A percentile compares a stretch with the other conserved stretches of the same genome.
Conservation (phyloP, 2,329 filamentous ascomycete genomes). For the Pezicula rhizophila region DNA sequence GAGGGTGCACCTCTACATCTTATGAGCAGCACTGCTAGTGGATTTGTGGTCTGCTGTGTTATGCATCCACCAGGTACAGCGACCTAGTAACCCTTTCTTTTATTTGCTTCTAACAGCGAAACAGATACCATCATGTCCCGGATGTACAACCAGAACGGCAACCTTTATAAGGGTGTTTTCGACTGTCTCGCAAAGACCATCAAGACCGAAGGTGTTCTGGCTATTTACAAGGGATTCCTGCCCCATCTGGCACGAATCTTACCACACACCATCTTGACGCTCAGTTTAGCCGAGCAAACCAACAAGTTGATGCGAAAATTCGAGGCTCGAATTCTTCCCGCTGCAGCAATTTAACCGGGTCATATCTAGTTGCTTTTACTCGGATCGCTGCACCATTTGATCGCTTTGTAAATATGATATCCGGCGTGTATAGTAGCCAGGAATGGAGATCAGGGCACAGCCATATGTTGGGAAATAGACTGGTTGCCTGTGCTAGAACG, state of each 20-base stretch:
- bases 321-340: slow-evolving; percentile 53
- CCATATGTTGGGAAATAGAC: too few species aligned
- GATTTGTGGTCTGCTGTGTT: slow-evolving; percentile 92
- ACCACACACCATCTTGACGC: slow-evolving; percentile 89
- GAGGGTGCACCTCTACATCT: slow-evolving; percentile 88
- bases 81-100: neutral
- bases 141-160: slow-evolving; percentile 97
- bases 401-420: slow-evolving; percentile 17
- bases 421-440: slow-evolving; percentile 8
- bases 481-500: neutral
- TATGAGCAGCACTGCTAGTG: slow-evolving; percentile 80
- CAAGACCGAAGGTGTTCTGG: slow-evolving; percentile 81
- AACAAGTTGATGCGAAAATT: slow-evolving; percentile 83
- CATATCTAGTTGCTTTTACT: too few species aligned
- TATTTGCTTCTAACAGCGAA: slow-evolving; percentile 7
- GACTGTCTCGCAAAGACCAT: slow-evolving; percentile 91
- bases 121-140: slow-evolving; percentile 95
- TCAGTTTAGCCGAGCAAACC: slow-evolving; percentile 92
- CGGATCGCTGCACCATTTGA: neutral
- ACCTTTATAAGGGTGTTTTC: slow-evolving; percentile 88
- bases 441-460: neutral
- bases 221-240: slow-evolving; percentile 96
- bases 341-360: slow-evolving; percentile 15
- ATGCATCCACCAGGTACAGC: slow-evolving; percentile 89
- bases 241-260: slow-evolving; percentile 91